These are phyloP conservation scores for Coemansia sp. DNA, from an alignment of 192 early-diverging fungal genomes.

Conservation along the genomic window DNA sequence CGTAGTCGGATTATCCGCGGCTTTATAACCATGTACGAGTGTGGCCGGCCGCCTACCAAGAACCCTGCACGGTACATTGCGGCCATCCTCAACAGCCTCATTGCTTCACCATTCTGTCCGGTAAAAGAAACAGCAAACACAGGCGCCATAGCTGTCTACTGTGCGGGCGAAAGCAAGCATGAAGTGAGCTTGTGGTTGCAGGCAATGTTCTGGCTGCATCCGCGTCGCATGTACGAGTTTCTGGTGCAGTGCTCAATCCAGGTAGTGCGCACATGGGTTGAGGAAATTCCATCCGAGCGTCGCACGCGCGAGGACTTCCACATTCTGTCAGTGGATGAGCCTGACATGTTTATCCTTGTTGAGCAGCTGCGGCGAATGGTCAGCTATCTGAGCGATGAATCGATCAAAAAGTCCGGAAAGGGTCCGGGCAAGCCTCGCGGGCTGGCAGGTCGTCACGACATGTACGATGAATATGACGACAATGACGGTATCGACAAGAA, in stretches of 20 bases:
- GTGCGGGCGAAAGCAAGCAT: constrained; percentile 24
- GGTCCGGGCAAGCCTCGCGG: no score
- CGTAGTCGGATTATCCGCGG: constrained; percentile 39
- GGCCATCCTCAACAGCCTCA: constrained; percentile 27
- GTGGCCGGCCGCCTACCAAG: constrained; percentile 26
- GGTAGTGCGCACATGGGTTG: constrained; percentile 8
- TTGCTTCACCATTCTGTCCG: constrained; percentile 29
- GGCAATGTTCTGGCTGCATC: constrained; percentile 48
- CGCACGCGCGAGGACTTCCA: constrained; percentile 3
- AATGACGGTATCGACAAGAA: neutral
- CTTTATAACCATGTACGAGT: constrained; percentile 37
- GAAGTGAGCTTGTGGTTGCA: constrained; percentile 45
- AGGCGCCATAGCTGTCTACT: constrained; percentile 3
- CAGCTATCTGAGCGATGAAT: neutral
- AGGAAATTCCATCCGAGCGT: neutral
- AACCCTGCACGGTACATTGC: constrained; percentile 34
- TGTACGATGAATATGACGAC: neutral
- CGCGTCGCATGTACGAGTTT: constrained; percentile 40
- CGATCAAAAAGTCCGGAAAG: neutral
- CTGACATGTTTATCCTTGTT: constrained; percentile 4
- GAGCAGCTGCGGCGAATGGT: constrained; percentile 10
- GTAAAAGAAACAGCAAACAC: neutral
- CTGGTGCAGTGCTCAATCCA: constrained; percentile 34
- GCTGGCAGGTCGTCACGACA: neutral
- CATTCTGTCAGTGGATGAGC: neutral